phyloP scores from a whole-genome alignment of 768 basidiomycete species.

The Termitomyces sp. region DNA sequence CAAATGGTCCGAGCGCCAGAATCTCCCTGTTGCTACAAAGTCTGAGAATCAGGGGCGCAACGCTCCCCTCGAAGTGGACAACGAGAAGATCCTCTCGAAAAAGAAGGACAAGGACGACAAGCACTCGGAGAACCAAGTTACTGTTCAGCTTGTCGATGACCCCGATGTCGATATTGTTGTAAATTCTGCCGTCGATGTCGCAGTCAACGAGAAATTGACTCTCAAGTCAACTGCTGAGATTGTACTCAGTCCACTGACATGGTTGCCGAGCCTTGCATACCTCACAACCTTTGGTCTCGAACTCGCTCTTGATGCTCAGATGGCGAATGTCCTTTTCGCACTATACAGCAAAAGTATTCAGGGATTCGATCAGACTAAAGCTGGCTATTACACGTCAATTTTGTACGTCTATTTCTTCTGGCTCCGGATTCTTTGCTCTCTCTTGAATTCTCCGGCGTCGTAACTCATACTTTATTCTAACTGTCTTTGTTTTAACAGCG shows the following conservation, averaged over 20 bases:
- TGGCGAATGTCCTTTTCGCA: constrained; percentile 40
- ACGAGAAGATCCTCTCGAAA: background rate
- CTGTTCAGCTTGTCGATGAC: background rate
- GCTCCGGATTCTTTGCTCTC: background rate
- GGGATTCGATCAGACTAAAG: constrained; percentile 41
- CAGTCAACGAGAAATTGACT: constrained; percentile 42
- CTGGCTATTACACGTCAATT: constrained; percentile 44
- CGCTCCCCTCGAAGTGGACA: background rate
- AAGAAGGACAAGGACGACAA: background rate
- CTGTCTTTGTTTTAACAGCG: constrained; percentile 21
- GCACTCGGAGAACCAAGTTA: background rate
- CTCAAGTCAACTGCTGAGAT: constrained; percentile 24
- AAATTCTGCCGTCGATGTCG: constrained; percentile 33
- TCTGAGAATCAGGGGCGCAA: constrained; percentile 7
- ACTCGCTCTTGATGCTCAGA: constrained; percentile 48
- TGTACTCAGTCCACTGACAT: constrained; percentile 39
- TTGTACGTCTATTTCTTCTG: constrained; percentile 10
- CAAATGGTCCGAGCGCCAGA: constrained; percentile 44
- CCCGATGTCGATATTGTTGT: constrained; percentile 8
- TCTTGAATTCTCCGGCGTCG: background rate
- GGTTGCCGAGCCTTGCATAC: constrained; percentile 52
- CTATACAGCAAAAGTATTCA: constrained; percentile 28
- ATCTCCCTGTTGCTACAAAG: constrained; percentile 24
- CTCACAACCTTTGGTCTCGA: constrained; percentile 54
- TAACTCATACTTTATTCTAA: background rate